phyloP scores from a whole-genome alignment of 2,329 filamentous ascomycete genomes.

The Orbilia ellipsospora region DNA sequence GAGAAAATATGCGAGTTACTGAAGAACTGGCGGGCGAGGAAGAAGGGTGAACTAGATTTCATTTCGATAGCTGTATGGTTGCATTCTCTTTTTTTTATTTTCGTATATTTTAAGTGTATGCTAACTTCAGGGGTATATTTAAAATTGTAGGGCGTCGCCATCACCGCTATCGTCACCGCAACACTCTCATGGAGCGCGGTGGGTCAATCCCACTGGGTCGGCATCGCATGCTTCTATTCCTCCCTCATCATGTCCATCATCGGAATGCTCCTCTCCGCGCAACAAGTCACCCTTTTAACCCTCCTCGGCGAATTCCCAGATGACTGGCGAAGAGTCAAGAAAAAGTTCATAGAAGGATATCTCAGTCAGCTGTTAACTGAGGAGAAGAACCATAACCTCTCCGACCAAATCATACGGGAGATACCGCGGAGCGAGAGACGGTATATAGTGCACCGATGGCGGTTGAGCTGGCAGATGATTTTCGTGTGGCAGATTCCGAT shows the following conservation, averaged over 20 bases:
- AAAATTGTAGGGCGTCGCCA: slow-evolving; percentile 17
- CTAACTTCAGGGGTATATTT: background rate
- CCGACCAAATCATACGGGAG: too few relatives aligned
- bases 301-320: slow-evolving; percentile 34
- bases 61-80: slow-evolving; percentile 18
- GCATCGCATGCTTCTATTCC: slow-evolving; percentile 19
- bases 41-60: slow-evolving; percentile 34
- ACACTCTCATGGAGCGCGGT: slow-evolving; percentile 26
- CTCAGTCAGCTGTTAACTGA: slow-evolving; percentile 19
- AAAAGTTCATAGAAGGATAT: slow-evolving; percentile 33
- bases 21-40: slow-evolving; percentile 29
- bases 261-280: slow-evolving; percentile 33
- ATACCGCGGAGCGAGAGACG: background rate
- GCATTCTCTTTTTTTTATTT: background rate
- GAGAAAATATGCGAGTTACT: slow-evolving; percentile 30
- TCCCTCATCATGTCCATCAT: slow-evolving; percentile 36
- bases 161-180: slow-evolving; percentile 27
- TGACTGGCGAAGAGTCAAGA: slow-evolving; percentile 20
- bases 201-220: slow-evolving; percentile 11
- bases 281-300: slow-evolving; percentile 25
- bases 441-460: slow-evolving; percentile 18
- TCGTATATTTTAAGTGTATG: background rate
- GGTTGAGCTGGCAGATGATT: slow-evolving; percentile 36
- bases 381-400: slow-evolving; percentile 2
- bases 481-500: slow-evolving; percentile 39